These are phyloP conservation scores for Daphne laureola DNA, from an alignment of 441 rosid species.

Conservation along the genomic window DNA sequence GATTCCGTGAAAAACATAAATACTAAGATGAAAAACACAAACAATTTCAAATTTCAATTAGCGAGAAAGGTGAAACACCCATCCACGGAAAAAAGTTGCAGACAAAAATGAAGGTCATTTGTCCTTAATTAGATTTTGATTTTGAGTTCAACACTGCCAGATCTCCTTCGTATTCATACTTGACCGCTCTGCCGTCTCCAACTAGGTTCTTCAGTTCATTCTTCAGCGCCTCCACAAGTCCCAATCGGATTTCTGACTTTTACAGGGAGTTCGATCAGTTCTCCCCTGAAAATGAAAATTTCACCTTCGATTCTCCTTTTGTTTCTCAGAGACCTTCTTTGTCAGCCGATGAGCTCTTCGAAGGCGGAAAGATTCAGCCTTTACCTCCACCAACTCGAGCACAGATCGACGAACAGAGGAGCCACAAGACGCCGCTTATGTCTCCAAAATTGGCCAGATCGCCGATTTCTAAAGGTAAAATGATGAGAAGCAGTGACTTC, in stretches of 20 bases:
- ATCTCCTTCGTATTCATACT: conserved; percentile 21
- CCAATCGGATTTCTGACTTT: conserved; percentile 39
- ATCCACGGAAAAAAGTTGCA: neutral
- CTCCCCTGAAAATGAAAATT: conserved; percentile 36
- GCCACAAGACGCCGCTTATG: conserved; percentile 17
- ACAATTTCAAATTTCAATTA: neutral
- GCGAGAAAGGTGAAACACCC: no score
- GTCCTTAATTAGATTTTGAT: no score
- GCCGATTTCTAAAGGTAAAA: conserved; percentile 44
- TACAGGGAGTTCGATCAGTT: conserved; percentile 30
- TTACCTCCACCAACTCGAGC: conserved; percentile 48
- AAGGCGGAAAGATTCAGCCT: conserved; percentile 62
- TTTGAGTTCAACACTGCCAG: conserved; percentile 39
- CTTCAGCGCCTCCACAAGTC: conserved; percentile 67
- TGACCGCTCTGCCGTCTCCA: conserved; percentile 48
- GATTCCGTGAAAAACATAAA: no score
- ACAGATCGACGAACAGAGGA: conserved; percentile 21
- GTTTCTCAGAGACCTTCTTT: conserved; percentile 33
- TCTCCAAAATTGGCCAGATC: conserved; percentile 28
- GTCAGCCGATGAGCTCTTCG: conserved; percentile 69
- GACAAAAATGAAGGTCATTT: conserved; percentile 28
- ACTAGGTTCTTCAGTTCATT: conserved; percentile 35
- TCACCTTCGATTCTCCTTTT: conserved; percentile 44
- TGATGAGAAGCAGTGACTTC: conserved; percentile 36
- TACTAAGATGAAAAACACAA: no score